phyloP scores from a whole-genome alignment of 1,284 basidiomycete species.

The Porodaedalea pini region DNA sequence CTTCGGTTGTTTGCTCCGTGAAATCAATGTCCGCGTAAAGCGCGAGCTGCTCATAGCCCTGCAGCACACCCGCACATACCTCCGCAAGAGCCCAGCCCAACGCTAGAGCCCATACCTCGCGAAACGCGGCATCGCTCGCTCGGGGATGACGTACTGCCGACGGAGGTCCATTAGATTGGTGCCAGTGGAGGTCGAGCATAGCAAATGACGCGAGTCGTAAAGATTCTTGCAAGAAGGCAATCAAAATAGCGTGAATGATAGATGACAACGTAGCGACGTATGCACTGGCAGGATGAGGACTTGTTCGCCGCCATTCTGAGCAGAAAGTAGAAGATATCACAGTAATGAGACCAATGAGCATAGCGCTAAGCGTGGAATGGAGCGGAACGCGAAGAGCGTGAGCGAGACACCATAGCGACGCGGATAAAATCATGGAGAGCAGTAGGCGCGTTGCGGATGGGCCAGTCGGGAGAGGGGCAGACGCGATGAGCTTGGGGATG shows the following conservation, averaged over 20 bases:
- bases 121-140: conserved; percentile 53
- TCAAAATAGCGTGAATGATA: conserved; percentile 45
- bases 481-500: conserved; percentile 15
- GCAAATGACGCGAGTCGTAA: conserved; percentile 55
- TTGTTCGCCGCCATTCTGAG: conserved; percentile 13
- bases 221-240: conserved; percentile 47
- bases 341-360: conserved; percentile 16
- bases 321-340: conserved; percentile 26
- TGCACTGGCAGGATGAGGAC: background rate
- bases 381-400: conserved; percentile 54
- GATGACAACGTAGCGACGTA: conserved; percentile 33
- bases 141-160: conserved; percentile 43
- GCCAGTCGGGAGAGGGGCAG: conserved; percentile 28
- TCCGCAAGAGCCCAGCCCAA: conserved; percentile 69
- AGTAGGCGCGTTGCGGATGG: conserved; percentile 55
- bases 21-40: conserved; percentile 56
- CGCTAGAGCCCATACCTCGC: conserved; percentile 68
- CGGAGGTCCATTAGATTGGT: conserved; percentile 24
- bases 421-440: conserved; percentile 50
- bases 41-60: conserved; percentile 63
- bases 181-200: conserved; percentile 35
- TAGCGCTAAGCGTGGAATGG: conserved; percentile 33
- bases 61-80: conserved; percentile 54
- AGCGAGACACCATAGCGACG: conserved; percentile 57
- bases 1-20: conserved; percentile 18